Evolutionary conservation across 2,329 filamentous ascomycete species (phyloP), one percentile per base, ranked within the genome.

Genomic region (Cladosporium sp.): DNA sequence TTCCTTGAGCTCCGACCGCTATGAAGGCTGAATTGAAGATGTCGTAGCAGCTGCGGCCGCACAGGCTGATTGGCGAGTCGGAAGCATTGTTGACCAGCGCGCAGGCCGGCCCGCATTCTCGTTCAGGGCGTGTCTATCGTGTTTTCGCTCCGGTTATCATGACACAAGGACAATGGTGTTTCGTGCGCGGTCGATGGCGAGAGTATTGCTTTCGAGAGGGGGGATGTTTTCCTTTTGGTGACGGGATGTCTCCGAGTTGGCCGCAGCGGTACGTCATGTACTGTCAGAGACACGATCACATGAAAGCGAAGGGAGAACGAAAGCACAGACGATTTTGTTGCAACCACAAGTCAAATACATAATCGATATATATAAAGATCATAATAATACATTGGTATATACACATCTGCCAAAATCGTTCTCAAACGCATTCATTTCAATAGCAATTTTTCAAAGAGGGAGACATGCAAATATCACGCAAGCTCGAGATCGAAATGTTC

Each of bases 11-110:
- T 47, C 11, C 58, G 54, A 18, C 62, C 60, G 47, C 61, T 63
- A 9, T 56, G 56, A 3, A 62, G 45, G 57, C 53, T 61, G 53
- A 59, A 60, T 30, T 62, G 58, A 27, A 66, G 55, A 32, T 64
- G 60, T 45, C 62, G 61, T 3, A 62, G 43, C 27, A 63, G 48
- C 41, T 61, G 63, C 30, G 62, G 61, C n/a, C 61, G 62, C 16
- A 58, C 35, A 13, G 54, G 32, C 45, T 55, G 51, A 41, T 54
- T 55, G 42, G 52, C 48, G 55, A 55, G 48, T 40, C 41, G 45
- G 51, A 48, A 51, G 51, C 48, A 57, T 22, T 48, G 57, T 50
- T 59, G 61, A 43, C 57, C 59, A 20, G 61, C 54, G 38, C 56
- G 47, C 45, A 58, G 38, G 33, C 57, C 55, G 49, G 59, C 56